Percentiles rank a stretch among this genome's conserved stretches.
Evolutionary conservation across 179 eudicot species (phyloP).

Genomic region (Silene vulgaris): DNA sequence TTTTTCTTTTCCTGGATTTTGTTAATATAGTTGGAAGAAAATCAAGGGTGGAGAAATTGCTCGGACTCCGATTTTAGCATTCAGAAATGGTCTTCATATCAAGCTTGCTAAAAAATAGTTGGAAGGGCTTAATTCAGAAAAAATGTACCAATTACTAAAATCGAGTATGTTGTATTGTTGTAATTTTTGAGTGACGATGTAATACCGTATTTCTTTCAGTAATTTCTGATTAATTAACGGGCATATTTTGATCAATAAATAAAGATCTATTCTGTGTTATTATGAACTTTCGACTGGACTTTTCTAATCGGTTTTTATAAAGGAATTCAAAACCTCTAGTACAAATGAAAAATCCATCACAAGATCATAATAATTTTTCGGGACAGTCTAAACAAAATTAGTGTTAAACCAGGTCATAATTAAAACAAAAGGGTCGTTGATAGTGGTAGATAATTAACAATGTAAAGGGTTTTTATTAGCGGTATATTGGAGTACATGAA

Average conservation of each 20-base stretch:
- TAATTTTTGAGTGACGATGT: neutral
- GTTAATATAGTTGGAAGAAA: constrained; percentile 34
- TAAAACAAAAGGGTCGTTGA: neutral
- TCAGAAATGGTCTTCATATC: constrained; percentile 39
- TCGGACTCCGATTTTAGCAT: constrained; percentile 39
- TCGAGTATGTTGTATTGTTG: neutral
- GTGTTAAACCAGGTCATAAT: too few relatives aligned
- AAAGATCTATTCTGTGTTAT: neutral
- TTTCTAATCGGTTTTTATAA: neutral
- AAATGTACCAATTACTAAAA: neutral
- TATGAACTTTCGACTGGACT: neutral
- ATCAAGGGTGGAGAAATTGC: constrained; percentile 50
- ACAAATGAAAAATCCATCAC: too few relatives aligned
- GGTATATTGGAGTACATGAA: too few relatives aligned
- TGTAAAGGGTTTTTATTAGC: neutral
- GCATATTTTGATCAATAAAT: neutral
- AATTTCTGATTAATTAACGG: neutral
- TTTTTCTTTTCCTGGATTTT: neutral
- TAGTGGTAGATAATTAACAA: neutral
- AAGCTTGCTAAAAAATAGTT: constrained; percentile 29
- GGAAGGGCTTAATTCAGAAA: neutral
- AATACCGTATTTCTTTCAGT: neutral
- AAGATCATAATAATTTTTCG: too few relatives aligned
- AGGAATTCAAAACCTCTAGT: too few relatives aligned
- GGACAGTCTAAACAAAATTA: too few relatives aligned